Base-by-base conservation (phyloP, 371 early-diverging fungal species). In the Mucor saturninus region DNA sequence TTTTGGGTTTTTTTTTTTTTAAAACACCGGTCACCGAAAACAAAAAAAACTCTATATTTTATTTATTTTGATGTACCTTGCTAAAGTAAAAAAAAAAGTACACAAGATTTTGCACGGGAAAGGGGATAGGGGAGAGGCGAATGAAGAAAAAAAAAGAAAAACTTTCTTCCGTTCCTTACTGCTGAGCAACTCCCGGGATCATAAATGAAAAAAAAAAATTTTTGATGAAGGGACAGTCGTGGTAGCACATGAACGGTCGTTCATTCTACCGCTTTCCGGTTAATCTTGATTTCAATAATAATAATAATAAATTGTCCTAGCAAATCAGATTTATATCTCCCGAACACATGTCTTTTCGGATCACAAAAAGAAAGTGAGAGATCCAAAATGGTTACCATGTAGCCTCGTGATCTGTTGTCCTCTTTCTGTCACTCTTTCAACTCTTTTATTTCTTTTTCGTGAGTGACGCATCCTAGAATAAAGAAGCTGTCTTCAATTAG, bases 201-300 rank as follows among this genome's bases (percentile, higher is more conserved):
- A 43, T 4, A 35, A 35, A 35, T 8, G 35, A 35, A 43, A 43
- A n/a, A n/a, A 2, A 35, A 43, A n/a, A 43, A 43, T 43, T 43
- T 43, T 43, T 43, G 43, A 43, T 43, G 43, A 5, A 43, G n/a
- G 15, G 43, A n/a, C 43, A 13, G 13, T 43, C 15, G 5, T n/a
- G 43, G 43, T 43, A 43, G 43, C 5, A 43, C 43, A 43, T 46
- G 21, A 46, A 21, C 46, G 46, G 46, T 21, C 15, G 15, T 46
- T 45, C 8, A 46, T 46, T 46, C 21, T 43, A 43, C 43, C 43
- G 43, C 43, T 43, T 43, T 21, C 46, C 46, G 46, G 46, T 46
- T 46, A 21, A 46, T 46, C 46, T 46, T 46, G 46, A 46, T 46
- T 46, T 46, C 8, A 46, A 46, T 46, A 46, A 46, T 46, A 21